A percentile compares a stretch with the other conserved stretches of the same genome.
phyloP scores from a whole-genome alignment of 2,329 filamentous ascomycete genomes.

The Neophaeococcomyces aloes region DNA sequence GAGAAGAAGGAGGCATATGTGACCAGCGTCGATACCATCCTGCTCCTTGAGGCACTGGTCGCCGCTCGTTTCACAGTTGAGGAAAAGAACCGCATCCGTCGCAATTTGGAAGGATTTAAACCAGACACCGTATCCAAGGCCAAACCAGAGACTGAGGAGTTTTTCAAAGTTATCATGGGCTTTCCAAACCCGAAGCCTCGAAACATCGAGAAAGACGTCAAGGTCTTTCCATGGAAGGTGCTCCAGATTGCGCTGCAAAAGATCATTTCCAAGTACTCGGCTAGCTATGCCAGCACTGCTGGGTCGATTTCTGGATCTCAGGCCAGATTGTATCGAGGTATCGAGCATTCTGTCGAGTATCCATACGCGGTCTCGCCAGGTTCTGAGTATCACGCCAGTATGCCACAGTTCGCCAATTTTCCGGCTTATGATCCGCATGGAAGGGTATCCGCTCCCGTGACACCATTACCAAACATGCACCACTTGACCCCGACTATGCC shows the following conservation, averaged over 20 bases:
- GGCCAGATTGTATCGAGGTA: slow-evolving; percentile 30
- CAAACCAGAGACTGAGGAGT: slow-evolving; percentile 85
- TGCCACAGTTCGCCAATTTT: slow-evolving; percentile 41
- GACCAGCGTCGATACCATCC: slow-evolving; percentile 94
- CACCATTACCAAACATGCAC: slow-evolving; percentile 16
- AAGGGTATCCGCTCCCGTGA: slow-evolving; percentile 12
- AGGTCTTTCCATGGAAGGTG: slow-evolving; percentile 95
- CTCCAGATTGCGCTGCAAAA: slow-evolving; percentile 82
- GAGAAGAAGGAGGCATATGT: slow-evolving; percentile 86
- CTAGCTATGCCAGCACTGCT: slow-evolving; percentile 59
- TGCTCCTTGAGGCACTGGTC: slow-evolving; percentile 83
- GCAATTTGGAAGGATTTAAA: slow-evolving; percentile 89
- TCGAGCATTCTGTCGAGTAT: slow-evolving; percentile 38
- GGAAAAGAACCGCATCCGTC: slow-evolving; percentile 94
- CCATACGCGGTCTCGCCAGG: slow-evolving; percentile 37
- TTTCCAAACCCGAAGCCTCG: slow-evolving; percentile 90
- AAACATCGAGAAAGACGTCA: slow-evolving; percentile 98
- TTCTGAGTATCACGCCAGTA: slow-evolving; percentile 1
- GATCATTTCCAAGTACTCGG: slow-evolving; percentile 93
- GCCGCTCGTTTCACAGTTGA: slow-evolving; percentile 83
- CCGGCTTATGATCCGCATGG: slow-evolving; percentile 16
- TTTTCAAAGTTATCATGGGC: slow-evolving; percentile 98
- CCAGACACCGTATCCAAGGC: slow-evolving; percentile 88
- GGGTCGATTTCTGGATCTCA: slow-evolving; percentile 32
- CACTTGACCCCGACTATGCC: slow-evolving; percentile 16